Percentiles rank a stretch among this genome's conserved stretches.
These are phyloP conservation scores for Aspergillus mulundensis DNA, from an alignment of 495 filamentous ascomycete genomes.

Conservation along the genomic window DNA sequence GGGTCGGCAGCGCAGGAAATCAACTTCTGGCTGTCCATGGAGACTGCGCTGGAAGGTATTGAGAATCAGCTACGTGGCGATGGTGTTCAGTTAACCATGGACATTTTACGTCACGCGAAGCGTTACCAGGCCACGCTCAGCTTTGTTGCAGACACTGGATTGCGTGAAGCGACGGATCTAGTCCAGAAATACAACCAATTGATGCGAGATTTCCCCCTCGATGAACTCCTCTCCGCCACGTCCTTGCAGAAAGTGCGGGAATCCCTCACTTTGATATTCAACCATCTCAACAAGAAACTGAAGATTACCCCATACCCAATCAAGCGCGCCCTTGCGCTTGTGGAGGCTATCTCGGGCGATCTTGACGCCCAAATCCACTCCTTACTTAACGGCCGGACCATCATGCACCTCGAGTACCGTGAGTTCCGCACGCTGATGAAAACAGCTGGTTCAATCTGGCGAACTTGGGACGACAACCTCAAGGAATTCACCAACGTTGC, in stretches of 20 bases:
- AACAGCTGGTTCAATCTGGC: slow-evolving; percentile 78
- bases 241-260: slow-evolving; percentile 88
- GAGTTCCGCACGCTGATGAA: slow-evolving; percentile 86
- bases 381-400: slow-evolving; percentile 75
- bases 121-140: slow-evolving; percentile 94
- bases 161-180: slow-evolving; percentile 90
- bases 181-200: slow-evolving; percentile 98
- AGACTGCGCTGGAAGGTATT: slow-evolving; percentile 82
- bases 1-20: slow-evolving; percentile 94
- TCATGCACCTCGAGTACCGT: slow-evolving; percentile 86
- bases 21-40: slow-evolving; percentile 97
- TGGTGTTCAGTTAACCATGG: slow-evolving; percentile 86
- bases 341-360: slow-evolving; percentile 95
- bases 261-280: slow-evolving; percentile 80
- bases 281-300: slow-evolving; percentile 93
- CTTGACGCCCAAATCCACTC: slow-evolving; percentile 80
- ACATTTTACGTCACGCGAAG: slow-evolving; percentile 91
- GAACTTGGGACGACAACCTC: slow-evolving; percentile 87
- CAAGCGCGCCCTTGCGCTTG: slow-evolving; percentile 83
- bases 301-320: slow-evolving; percentile 94
- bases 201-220: slow-evolving; percentile 95
- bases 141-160: slow-evolving; percentile 88
- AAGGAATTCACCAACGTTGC: slow-evolving; percentile 98
- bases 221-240: slow-evolving; percentile 89
- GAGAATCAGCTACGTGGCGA: slow-evolving; percentile 82